phyloP scores from a whole-genome alignment of 108 stramenopile genomes.

The Nitzschia putrida region DNA sequence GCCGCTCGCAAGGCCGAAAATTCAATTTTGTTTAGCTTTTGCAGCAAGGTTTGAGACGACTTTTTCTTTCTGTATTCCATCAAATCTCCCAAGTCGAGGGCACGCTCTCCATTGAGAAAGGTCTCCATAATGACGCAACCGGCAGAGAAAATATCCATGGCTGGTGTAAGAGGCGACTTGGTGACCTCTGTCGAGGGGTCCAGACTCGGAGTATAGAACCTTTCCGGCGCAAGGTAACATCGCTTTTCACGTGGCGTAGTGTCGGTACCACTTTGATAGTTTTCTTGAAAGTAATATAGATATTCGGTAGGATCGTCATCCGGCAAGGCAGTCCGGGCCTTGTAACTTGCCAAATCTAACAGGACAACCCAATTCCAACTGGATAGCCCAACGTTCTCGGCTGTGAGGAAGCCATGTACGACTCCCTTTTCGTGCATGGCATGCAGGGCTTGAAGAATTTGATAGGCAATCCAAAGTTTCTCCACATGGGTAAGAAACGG shows the following conservation, averaged over 20 bases:
- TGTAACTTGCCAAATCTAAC: conserved; percentile 91
- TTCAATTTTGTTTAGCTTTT: conserved; percentile 88
- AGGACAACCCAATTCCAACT: conserved; percentile 91
- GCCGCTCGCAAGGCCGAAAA: conserved; percentile 77
- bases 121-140: conserved; percentile 96
- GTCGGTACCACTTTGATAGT: conserved; percentile 23
- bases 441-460: conserved; percentile 84
- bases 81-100: conserved; percentile 89
- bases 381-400: conserved; percentile 93
- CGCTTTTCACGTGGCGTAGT: conserved; percentile 66
- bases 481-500: conserved; percentile 93
- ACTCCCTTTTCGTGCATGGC: conserved; percentile 78
- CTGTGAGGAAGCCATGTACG: conserved; percentile 92
- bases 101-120: conserved; percentile 90
- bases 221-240: conserved; percentile 97
- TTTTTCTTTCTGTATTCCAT: conserved; percentile 77
- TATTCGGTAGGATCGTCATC: conserved; percentile 93
- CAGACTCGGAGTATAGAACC: conserved; percentile 60
- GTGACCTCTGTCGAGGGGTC: neutral
- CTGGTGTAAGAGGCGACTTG: conserved; percentile 56
- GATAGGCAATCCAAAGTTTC: conserved; percentile 92
- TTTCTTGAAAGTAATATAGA: conserved; percentile 89
- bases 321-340: conserved; percentile 83
- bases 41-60: conserved; percentile 55
- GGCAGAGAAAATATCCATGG: conserved; percentile 96